Evolutionary conservation across 176 grass and related monocot genomes (phyloP).

Genomic region (Areca catechu): DNA sequence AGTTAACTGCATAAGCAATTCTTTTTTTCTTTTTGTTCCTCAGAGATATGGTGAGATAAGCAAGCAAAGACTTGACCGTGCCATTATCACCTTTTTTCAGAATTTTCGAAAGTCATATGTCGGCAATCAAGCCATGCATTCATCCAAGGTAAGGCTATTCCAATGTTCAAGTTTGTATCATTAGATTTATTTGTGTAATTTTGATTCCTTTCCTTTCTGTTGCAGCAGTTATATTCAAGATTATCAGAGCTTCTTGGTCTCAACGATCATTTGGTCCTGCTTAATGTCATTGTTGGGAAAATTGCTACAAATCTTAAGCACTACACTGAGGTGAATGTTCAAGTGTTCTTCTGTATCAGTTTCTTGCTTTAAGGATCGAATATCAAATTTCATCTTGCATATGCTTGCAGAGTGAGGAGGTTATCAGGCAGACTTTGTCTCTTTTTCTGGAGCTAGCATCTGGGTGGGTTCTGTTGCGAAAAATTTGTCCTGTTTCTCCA

Average conservation of each 20-base stretch:
- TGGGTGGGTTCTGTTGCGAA: slow-evolving; percentile 45
- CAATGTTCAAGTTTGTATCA: too few species aligned
- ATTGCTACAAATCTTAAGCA: slow-evolving; percentile 95
- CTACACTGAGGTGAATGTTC: slow-evolving; percentile 64
- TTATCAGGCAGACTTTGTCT: slow-evolving; percentile 89
- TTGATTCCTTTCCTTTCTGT: slow-evolving; percentile 32
- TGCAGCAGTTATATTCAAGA: slow-evolving; percentile 98
- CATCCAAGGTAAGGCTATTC: slow-evolving; percentile 51
- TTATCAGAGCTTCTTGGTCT: slow-evolving; percentile 95
- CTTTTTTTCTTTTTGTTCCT: slow-evolving; percentile 16
- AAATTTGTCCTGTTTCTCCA: slow-evolving; percentile 4
- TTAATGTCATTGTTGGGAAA: slow-evolving; percentile 96
- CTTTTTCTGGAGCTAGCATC: slow-evolving; percentile 91
- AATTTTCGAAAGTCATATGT: slow-evolving; percentile 97
- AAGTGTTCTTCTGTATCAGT: slow-evolving; percentile 21
- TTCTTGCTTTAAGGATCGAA: slow-evolving; percentile 17
- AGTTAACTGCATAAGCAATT: not conserved
- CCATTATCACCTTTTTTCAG: slow-evolving; percentile 89
- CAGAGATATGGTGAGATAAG: slow-evolving; percentile 92
- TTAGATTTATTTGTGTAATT: slow-evolving; percentile 7
- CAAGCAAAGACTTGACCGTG: slow-evolving; percentile 94
- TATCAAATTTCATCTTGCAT: slow-evolving; percentile 27
- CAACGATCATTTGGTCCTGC: slow-evolving; percentile 94
- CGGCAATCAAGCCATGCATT: slow-evolving; percentile 90
- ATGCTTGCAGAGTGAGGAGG: slow-evolving; percentile 74